Evolutionary conservation across 768 basidiomycete genomes (phyloP).

Genomic region (Panus rudis): DNA sequence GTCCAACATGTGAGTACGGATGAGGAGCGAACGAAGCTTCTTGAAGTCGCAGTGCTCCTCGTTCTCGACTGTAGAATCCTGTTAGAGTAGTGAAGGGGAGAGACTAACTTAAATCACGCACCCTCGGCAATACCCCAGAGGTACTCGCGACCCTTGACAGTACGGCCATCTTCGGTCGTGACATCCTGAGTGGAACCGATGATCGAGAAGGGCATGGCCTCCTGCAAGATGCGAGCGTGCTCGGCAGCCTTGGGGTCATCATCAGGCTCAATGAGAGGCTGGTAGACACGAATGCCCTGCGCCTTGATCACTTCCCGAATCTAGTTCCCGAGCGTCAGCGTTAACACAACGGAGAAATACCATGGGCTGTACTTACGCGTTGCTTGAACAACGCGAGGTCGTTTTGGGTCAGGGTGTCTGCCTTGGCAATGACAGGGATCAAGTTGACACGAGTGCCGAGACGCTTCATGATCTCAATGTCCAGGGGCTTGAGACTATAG

Average conservation of each 20-base stretch:
- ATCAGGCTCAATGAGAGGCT: constrained; percentile 86
- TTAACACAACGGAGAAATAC: constrained; percentile 3
- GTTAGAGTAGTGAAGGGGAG: constrained; percentile 2
- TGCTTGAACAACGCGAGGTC: constrained; percentile 91
- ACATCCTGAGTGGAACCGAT: constrained; percentile 97
- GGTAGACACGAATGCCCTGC: constrained; percentile 93
- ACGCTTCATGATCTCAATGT: constrained; percentile 99
- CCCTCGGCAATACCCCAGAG: constrained; percentile 99
- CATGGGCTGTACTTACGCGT: constrained; percentile 49
- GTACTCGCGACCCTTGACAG: constrained; percentile 97
- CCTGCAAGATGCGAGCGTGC: constrained; percentile 78
- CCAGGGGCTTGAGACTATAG: constrained; percentile 89
- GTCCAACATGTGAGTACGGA: constrained; percentile 98
- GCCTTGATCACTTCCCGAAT: constrained; percentile 85
- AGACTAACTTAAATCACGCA: constrained; percentile 25
- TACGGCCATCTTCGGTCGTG: constrained; percentile 79
- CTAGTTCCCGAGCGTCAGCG: constrained; percentile 27
- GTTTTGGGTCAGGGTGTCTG: constrained; percentile 93
- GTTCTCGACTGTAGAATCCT: constrained; percentile 70
- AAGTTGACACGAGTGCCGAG: constrained; percentile 97
- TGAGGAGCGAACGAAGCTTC: constrained; percentile 90
- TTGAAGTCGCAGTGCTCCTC: constrained; percentile 99
- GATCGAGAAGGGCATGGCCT: constrained; percentile 97
- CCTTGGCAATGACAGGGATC: constrained; percentile 96
- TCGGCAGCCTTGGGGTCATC: constrained; percentile 77